Evolutionary conservation across 225 moss, liverwort and hornwort species (phyloP).

Genomic region (Takakia lepidozioides): DNA sequence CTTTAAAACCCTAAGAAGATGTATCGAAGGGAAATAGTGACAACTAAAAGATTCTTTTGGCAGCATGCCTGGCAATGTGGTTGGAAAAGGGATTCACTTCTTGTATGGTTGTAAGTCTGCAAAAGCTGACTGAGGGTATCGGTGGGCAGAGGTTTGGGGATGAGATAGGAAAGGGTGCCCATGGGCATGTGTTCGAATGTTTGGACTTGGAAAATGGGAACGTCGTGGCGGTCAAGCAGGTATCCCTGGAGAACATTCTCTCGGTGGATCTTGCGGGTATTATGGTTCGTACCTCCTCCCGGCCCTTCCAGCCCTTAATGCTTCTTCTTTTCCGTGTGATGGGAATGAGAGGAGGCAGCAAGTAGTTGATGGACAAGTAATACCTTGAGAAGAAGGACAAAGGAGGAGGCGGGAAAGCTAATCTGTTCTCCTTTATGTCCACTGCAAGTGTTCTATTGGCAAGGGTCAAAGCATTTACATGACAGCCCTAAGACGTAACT

Average conservation of each 20-base stretch:
- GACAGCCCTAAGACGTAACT: no score
- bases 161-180: conserved; percentile 97
- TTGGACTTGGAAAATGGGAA: conserved; percentile 98
- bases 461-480: no score
- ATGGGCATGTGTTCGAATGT: conserved; percentile 91
- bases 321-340: neutral
- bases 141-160: conserved; percentile 80
- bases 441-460: no score
- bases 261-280: conserved; percentile 94
- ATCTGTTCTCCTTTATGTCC: no score
- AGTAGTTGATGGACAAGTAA: no score
- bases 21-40: neutral
- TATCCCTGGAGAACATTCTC: conserved; percentile 93
- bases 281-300: conserved; percentile 72
- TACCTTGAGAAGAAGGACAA: no score
- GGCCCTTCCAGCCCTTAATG: no score
- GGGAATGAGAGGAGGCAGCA: no score
- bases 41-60: neutral
- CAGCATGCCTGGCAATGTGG: no score
- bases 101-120: neutral
- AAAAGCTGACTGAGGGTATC: neutral
- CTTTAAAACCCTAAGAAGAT: no score
- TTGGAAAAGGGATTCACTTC: neutral
- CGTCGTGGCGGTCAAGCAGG: conserved; percentile 96
- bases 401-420: no score